Evolutionary conservation across 2,329 filamentous ascomycete genomes (phyloP).

Genomic region (Fusarium mangiferae): DNA sequence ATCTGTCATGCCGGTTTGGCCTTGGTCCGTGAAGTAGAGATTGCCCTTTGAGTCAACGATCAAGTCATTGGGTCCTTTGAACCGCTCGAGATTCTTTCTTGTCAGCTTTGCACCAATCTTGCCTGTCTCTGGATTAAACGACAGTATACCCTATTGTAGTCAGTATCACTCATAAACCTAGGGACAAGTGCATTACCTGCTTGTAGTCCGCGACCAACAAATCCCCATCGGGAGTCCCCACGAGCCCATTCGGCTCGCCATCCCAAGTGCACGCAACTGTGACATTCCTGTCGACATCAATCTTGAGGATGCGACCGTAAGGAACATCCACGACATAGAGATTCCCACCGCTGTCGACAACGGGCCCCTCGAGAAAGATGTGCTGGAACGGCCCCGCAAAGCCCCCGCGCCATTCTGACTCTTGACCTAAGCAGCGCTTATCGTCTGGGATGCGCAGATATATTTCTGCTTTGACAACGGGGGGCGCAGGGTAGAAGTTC

Average conservation of each 20-base stretch:
- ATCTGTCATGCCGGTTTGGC: constrained; percentile 56
- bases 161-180: neutral
- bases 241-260: constrained; percentile 55
- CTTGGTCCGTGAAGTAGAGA: constrained; percentile 58
- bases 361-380: constrained; percentile 55
- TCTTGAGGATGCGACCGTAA: constrained; percentile 52
- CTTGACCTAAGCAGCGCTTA: constrained; percentile 46
- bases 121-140: constrained; percentile 46
- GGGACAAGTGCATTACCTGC: constrained; percentile 42
- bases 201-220: constrained; percentile 55
- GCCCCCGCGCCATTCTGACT: constrained; percentile 54
- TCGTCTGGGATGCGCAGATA: constrained; percentile 50
- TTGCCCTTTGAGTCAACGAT: constrained; percentile 51
- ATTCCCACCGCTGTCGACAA: constrained; percentile 45
- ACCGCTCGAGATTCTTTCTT: constrained; percentile 53
- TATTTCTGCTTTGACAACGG: constrained; percentile 48
- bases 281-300: constrained; percentile 45
- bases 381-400: constrained; percentile 48
- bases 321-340: constrained; percentile 54
- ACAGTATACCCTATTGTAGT: constrained; percentile 48
- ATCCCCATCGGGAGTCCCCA: constrained; percentile 46
- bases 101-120: constrained; percentile 47
- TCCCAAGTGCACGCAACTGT: constrained; percentile 50
- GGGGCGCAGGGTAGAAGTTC: constrained; percentile 51
- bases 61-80: constrained; percentile 57